Base-by-base conservation (phyloP, 257 asterid species). In the Lavandula angustifolia region DNA sequence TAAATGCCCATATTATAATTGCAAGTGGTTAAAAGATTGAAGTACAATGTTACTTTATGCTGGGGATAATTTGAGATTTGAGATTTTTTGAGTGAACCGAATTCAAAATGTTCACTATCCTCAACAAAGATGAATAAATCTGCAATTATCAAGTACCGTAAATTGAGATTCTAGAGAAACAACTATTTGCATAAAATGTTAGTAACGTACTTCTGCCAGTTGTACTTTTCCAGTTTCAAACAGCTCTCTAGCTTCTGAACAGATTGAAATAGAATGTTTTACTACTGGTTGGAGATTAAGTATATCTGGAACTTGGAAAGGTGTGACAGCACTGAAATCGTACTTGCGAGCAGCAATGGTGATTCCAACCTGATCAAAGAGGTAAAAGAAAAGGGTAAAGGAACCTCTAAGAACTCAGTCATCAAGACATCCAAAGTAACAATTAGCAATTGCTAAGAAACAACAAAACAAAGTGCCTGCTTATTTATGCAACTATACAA, bases 151-250 rank as follows among this genome's bases (percentile, higher is more conserved):
- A 13, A 18, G 17, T 18, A 50, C 3, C 9, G 13, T 6, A 48
- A 62, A 48, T 53, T 27, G 16, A 62, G 43, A 32, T 41, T 22
- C 12, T 27, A 18, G 17, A 3, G 40, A 68, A 7, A 48, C 59
- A 57, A 22, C 13, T 53, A 41, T 51, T 62, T 13, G 11, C 7
- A 29, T 1, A 27, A 56, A 27, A 29, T 14, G 9, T 64, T 70
- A 51, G 55, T 37, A 16, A 42, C 64, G 42, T 80, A 90, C 98
- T 96, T 94, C 96, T 17, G 96, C 96, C 75, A 94, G 79, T 56
- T 94, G 98, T 75, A 78, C 82, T 80, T 94, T 94, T 68, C 96
- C 99, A 32, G 96, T 79, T 78, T 94, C 99, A 60, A 90, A 87
- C 48, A 94, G 89, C 76, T 86, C 91, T 87, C 82, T 88, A 64